Conservation (phyloP, 1,139 yeast genomes). For the Blastobotrys niveus region DNA sequence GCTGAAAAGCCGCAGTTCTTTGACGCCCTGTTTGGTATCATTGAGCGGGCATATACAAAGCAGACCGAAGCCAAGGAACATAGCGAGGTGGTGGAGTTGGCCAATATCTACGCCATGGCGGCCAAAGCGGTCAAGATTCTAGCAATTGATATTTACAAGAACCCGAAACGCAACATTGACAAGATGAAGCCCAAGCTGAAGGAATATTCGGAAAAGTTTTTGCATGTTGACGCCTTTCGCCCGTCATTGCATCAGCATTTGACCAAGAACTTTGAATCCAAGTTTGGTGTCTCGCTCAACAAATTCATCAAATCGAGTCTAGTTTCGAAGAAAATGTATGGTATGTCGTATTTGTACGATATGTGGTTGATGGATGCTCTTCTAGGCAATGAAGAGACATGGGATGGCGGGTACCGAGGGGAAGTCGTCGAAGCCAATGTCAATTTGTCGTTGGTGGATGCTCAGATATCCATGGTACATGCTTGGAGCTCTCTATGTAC, state of each 20-base stretch:
- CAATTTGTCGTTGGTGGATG: constrained; percentile 56
- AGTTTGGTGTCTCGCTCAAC: constrained; percentile 44
- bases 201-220: constrained; percentile 34
- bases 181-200: constrained; percentile 3
- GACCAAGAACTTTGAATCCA: constrained; percentile 41
- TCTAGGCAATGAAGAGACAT: constrained; percentile 43
- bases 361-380: constrained; percentile 57
- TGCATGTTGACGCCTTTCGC: constrained; percentile 40
- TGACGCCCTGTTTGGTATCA: constrained; percentile 11
- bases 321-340: constrained; percentile 45
- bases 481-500: constrained; percentile 76
- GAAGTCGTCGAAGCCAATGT: constrained; percentile 57
- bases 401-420: constrained; percentile 47
- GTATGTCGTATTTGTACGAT: constrained; percentile 53
- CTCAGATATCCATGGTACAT: constrained; percentile 65
- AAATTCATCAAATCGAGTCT: constrained; percentile 40
- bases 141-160: constrained; percentile 64
- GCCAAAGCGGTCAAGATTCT: constrained; percentile 70
- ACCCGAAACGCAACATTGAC: constrained; percentile 17
- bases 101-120: constrained; percentile 52
- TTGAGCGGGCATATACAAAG: constrained; percentile 4
- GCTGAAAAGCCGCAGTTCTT: constrained; percentile 6
- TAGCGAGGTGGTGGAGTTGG: constrained; percentile 38
- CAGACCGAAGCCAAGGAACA: not conserved
- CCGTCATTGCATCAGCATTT: constrained; percentile 44